These are phyloP conservation scores for Oryza glaberrima DNA, from an alignment of 176 grass and related monocot species.

Conservation along the genomic window DNA sequence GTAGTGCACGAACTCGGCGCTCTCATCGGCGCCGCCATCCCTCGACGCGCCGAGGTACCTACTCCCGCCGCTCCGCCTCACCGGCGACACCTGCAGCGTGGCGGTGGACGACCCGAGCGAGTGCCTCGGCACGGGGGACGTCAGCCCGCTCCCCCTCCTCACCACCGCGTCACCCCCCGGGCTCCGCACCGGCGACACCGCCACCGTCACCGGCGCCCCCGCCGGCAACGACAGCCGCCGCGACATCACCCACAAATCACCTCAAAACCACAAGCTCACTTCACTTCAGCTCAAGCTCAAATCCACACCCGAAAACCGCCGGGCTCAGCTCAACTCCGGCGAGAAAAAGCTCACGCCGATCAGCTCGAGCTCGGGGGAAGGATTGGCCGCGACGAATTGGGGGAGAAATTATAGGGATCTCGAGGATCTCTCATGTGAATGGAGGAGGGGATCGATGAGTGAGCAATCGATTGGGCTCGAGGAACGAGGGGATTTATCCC, in stretches of 20 bases:
- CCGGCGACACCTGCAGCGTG: conserved; percentile 50
- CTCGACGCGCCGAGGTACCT: conserved; percentile 55
- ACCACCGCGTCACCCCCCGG: conserved; percentile 27
- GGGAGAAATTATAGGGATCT: background rate
- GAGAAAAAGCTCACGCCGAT: background rate
- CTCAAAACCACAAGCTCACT: background rate
- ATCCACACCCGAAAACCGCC: too few relatives aligned
- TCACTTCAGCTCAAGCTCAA: background rate
- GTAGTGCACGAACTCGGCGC: conserved; percentile 86
- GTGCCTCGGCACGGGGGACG: conserved; percentile 70
- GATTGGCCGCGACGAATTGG: background rate
- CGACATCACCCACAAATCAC: conserved; percentile 37
- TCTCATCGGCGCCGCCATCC: conserved; percentile 13
- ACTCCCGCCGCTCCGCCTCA: conserved; percentile 37
- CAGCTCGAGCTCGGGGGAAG: background rate
- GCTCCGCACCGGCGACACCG: conserved; percentile 41
- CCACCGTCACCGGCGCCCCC: conserved; percentile 47
- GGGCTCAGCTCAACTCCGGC: background rate
- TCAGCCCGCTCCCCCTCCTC: conserved; percentile 59
- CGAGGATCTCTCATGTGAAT: background rate
- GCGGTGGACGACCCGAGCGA: conserved; percentile 55
- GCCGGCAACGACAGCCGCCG: conserved; percentile 59
- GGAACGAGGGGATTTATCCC: conserved; percentile 15
- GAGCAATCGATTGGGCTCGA: conserved; percentile 54
- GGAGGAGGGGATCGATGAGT: background rate